Evolutionary conservation across 495 filamentous ascomycete genomes (phyloP), one percentile per base, ranked within the genome.

Genomic region (Lindgomyces ingoldianus): DNA sequence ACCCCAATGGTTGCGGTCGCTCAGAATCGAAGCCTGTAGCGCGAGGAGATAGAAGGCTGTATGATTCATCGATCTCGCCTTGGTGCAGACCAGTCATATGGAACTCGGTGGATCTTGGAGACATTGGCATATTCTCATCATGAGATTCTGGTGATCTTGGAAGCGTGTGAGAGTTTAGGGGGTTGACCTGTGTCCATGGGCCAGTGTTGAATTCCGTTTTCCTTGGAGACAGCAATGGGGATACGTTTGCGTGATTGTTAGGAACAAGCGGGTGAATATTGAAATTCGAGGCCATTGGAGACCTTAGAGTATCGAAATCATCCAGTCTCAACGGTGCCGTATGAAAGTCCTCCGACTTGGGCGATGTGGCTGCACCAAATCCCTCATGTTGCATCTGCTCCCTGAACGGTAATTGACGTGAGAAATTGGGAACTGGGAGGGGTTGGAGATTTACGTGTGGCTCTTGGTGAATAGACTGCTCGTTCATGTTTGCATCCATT

Each of bases 41-140:
- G 0, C 60, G 63, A 19, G 75, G 75, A 8, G 73, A 77, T 29
- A 72, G 25, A 36, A 75, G 50, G 6, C 72, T 72, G 47, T 67
- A 72, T n/a, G 63, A 55, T 8, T 68, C 60, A 41, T 74, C 66
- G 4, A 60, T 60, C 8, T 67, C 54, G 39, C 64, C 70, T 9
- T 58, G 62, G 16, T 67, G 51, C 16, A 73, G 45, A 33, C 62
- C 55, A 21, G 63, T 71, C 70, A 76, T 76, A 27, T 68, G 70
- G 50, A 78, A 78, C 51, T 74, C 74, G 19, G 63, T 57, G 2
- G 72, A 68, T 25, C 30, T 57, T 44, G 67, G 62, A 16, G 57
- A 65, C 12, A 70, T 57, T 1, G 52, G 47, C 6, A 49, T 36
- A 10, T 55, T 29, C n/a, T 18, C 2, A 21, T 45, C 51, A 26